Evolutionary conservation across 2,329 filamentous ascomycete species (phyloP).

Genomic region (Parastagonospora avenae): DNA sequence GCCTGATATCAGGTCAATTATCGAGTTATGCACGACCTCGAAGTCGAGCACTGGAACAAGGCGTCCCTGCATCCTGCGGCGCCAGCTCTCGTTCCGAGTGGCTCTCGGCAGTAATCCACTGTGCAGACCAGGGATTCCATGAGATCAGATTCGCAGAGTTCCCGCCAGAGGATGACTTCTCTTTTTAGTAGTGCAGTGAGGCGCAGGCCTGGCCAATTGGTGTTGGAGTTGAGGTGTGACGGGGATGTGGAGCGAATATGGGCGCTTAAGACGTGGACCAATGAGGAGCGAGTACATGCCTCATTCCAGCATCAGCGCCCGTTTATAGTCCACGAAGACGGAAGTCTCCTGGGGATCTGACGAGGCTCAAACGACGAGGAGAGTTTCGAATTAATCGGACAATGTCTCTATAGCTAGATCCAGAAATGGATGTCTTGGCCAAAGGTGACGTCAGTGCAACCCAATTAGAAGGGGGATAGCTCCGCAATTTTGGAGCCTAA

Average conservation of each 20-base stretch:
- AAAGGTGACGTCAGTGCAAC: background rate
- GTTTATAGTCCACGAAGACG: background rate
- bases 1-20: conserved; percentile 35
- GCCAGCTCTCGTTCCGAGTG: conserved; percentile 31
- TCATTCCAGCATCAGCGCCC: conserved; percentile 12
- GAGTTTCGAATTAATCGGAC: conserved; percentile 1
- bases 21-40: conserved; percentile 36
- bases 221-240: conserved; percentile 35
- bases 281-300: conserved; percentile 23
- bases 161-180: conserved; percentile 30
- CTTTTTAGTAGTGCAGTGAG: conserved; percentile 35
- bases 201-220: conserved; percentile 41
- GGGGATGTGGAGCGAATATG: conserved; percentile 20
- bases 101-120: conserved; percentile 28
- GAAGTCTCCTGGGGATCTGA: conserved; percentile 12
- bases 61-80: conserved; percentile 24
- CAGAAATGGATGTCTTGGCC: background rate
- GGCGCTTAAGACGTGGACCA: conserved; percentile 40
- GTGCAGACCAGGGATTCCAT: conserved; percentile 26
- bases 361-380: conserved; percentile 11
- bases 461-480: conserved; percentile 1
- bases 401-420: conserved; percentile 22
- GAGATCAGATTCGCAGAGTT: conserved; percentile 36
- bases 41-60: conserved; percentile 18
- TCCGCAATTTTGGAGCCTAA: conserved; percentile 9